Percentiles rank a stretch among this genome's conserved stretches.
These are phyloP conservation scores for Paraphaeosphaeria sporulosa DNA, from an alignment of 2,329 filamentous ascomycete genomes.

Conservation along the genomic window DNA sequence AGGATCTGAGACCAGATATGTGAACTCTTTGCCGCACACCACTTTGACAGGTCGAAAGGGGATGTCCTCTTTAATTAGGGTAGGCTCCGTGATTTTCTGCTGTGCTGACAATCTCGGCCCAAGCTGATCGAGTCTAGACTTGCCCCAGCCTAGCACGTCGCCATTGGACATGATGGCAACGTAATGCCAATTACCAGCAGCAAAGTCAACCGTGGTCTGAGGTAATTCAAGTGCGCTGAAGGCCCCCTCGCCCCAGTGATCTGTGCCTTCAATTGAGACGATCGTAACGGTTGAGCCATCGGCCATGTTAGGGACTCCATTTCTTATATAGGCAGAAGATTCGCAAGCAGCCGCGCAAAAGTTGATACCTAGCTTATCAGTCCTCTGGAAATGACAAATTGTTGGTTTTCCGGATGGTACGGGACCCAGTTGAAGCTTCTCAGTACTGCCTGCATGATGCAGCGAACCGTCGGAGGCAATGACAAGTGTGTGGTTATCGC, in stretches of 20 bases:
- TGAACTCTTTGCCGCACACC: constrained; percentile 86
- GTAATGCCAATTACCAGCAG: constrained; percentile 80
- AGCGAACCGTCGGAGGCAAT: constrained; percentile 67
- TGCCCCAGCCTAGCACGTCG: constrained; percentile 87
- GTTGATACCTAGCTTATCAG: constrained; percentile 5
- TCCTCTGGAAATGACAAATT: constrained; percentile 15
- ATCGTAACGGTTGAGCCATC: not conserved
- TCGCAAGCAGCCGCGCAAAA: constrained; percentile 35
- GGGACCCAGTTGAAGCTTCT: constrained; percentile 54
- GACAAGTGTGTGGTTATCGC: constrained; percentile 88
- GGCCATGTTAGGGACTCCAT: not conserved
- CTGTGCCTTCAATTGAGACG: constrained; percentile 26
- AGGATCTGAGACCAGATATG: constrained; percentile 68
- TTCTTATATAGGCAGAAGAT: constrained; percentile 33
- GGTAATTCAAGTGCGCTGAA: constrained; percentile 1
- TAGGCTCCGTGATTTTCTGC: constrained; percentile 47
- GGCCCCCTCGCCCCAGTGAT: constrained; percentile 36
- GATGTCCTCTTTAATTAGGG: constrained; percentile 45
- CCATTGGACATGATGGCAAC: constrained; percentile 78
- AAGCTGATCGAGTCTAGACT: constrained; percentile 83
- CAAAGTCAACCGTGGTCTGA: constrained; percentile 64
- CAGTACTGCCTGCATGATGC: constrained; percentile 71
- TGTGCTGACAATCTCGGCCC: constrained; percentile 59
- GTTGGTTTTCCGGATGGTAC: not conserved
- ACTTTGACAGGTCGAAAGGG: constrained; percentile 71